Evolutionary conservation across 2,329 filamentous ascomycete species (phyloP).

Genomic region (Akanthomyces uredinophilus): DNA sequence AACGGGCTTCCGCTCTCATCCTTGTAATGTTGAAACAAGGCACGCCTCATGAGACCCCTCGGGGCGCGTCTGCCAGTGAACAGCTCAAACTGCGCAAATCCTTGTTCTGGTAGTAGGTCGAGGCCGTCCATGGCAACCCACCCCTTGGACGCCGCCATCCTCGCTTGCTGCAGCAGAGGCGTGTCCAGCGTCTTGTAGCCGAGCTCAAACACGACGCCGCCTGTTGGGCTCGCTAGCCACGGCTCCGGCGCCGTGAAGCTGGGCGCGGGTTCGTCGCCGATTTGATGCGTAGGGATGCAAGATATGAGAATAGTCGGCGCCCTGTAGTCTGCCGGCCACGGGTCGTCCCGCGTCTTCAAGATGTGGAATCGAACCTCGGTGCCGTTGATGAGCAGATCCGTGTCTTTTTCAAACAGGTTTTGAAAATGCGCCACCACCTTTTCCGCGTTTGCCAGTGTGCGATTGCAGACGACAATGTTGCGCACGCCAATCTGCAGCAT

Average conservation of each 20-base stretch:
- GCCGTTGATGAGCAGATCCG: constrained; percentile 39
- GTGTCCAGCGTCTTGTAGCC: constrained; percentile 71
- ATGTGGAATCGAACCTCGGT: constrained; percentile 49
- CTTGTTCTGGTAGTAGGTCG: constrained; percentile 72
- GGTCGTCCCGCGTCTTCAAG: constrained; percentile 50
- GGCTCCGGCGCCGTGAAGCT: constrained; percentile 63
- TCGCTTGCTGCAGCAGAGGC: constrained; percentile 64
- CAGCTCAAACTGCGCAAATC: constrained; percentile 75
- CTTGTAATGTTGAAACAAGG: constrained; percentile 47
- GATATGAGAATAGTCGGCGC: constrained; percentile 70
- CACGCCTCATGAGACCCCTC: constrained; percentile 63
- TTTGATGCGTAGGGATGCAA: constrained; percentile 67
- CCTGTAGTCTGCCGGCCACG: constrained; percentile 60
- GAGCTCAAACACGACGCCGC: constrained; percentile 70
- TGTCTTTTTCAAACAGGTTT: constrained; percentile 43
- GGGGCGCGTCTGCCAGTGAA: constrained; percentile 57
- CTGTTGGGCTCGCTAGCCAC: constrained; percentile 69
- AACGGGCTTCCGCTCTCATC: constrained; percentile 37
- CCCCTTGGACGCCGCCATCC: constrained; percentile 51
- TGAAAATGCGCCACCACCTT: constrained; percentile 66
- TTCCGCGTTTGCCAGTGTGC: constrained; percentile 61
- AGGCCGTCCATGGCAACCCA: constrained; percentile 75
- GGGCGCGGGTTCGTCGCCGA: constrained; percentile 58
- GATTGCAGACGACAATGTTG: constrained; percentile 70
- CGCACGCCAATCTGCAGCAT: constrained; percentile 72